A percentile compares a stretch with the other conserved stretches of the same genome.
Conservation (phyloP, 257 asterid genomes). For the Solanum chmielewskii region DNA sequence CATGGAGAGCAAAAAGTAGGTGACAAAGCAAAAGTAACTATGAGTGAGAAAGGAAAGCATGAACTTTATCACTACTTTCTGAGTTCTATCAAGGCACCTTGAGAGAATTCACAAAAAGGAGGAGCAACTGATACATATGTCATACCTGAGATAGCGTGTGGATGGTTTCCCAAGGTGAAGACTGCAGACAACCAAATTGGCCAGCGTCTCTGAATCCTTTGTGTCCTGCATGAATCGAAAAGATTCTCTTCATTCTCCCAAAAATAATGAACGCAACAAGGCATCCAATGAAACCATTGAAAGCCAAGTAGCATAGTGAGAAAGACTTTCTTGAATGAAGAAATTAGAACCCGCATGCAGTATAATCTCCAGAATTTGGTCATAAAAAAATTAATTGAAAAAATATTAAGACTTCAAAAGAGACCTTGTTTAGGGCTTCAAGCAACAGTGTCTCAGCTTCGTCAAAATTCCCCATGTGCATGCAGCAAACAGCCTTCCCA, state of each 20-base stretch:
- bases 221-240: constrained; percentile 50
- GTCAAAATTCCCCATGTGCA: constrained; percentile 93
- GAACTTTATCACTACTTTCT: neutral
- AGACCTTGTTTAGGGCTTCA: constrained; percentile 91
- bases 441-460: constrained; percentile 84
- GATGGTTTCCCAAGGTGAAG: constrained; percentile 89
- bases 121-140: neutral
- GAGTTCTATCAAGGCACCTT: neutral
- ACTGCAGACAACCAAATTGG: constrained; percentile 83
- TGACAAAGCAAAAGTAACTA: neutral
- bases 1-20: neutral
- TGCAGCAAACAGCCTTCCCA: constrained; percentile 96
- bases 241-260: neutral
- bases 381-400: neutral
- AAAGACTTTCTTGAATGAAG: neutral
- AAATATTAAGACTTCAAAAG: neutral
- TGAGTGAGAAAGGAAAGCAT: neutral
- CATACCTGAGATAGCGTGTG: constrained; percentile 75
- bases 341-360: neutral
- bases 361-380: neutral
- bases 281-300: neutral
- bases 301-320: neutral
- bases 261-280: neutral
- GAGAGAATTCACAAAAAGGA: neutral
- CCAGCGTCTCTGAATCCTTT: constrained; percentile 95